Evolutionary conservation across 2,329 filamentous ascomycete genomes (phyloP), one percentile per base, ranked within the genome.

Genomic region (Bipolaris bicolor): DNA sequence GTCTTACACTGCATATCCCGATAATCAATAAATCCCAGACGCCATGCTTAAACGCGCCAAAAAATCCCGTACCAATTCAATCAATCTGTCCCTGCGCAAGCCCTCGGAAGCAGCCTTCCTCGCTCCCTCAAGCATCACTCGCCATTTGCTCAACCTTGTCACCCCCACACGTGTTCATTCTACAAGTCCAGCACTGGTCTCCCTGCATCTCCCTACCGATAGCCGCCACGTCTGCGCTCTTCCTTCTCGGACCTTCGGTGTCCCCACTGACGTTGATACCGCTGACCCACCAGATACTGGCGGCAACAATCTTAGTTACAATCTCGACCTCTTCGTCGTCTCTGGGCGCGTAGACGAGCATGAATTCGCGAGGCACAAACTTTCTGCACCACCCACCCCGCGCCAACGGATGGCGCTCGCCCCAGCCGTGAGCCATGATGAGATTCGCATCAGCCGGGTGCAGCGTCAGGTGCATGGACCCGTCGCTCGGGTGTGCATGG

Each of bases 341-440:
- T 68, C 90, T 80, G 2, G 92, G 91, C 16, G 91, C 90, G 77
- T 96, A 96, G 4, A 96, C 81, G 86, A 96, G 88, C 55, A 91
- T 81, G 74, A 96, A 96, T 40, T 89, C 88, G 3, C 82, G 78
- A 0, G 91, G 90, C 53, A 95, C 87, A 49, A 90, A 90, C 69
- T 86, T 83, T 60, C 82, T 81, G 61, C 88, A 83, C 80, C 85
- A 87, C 41, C 86, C 85, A 52, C 86, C 88, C 67, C 86, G 84
- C 7, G 90, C 88, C 52, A 92, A 65, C 5, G 84, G 84, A 76
- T 87, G 85, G 18, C 84, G 69, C 78, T 96, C 87, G 1, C 89
- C 92, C 91, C 92, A 96, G 1, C 91, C 90, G 60, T 86, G 87
- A 64, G 88, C 83, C 22, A 96, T 78, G 16, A 95, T 83, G 49